Evolutionary conservation across 768 basidiomycete species (phyloP).

Genomic region (Leccinum barrowsii): DNA sequence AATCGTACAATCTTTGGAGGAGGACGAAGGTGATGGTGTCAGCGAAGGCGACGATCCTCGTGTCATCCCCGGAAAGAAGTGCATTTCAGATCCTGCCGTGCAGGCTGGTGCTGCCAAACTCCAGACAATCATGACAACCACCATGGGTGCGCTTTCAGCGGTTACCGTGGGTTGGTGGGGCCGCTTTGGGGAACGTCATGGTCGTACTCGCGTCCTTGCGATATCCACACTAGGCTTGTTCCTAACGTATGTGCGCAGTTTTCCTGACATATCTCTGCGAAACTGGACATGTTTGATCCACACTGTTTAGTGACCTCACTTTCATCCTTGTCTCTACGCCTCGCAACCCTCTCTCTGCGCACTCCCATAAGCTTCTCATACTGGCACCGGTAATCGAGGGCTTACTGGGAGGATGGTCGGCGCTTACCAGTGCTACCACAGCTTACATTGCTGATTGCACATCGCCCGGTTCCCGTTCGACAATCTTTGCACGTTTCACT

Average conservation of each 20-base stretch:
- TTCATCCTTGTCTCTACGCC: slow-evolving; percentile 77
- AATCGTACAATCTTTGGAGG: slow-evolving; percentile 5
- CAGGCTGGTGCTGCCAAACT: slow-evolving; percentile 67
- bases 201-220: slow-evolving; percentile 72
- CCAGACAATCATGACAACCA: slow-evolving; percentile 74
- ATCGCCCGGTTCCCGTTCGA: slow-evolving; percentile 74
- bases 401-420: slow-evolving; percentile 75
- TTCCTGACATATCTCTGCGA: not conserved
- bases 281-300: slow-evolving; percentile 1
- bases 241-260: slow-evolving; percentile 56
- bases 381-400: slow-evolving; percentile 80
- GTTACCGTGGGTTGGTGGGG: slow-evolving; percentile 89
- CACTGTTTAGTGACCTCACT: slow-evolving; percentile 57
- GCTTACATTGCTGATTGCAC: slow-evolving; percentile 77
- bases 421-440: slow-evolving; percentile 56
- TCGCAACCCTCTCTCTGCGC: slow-evolving; percentile 52
- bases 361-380: slow-evolving; percentile 73
- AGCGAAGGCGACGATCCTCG: slow-evolving; percentile 39
- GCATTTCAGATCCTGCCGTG: slow-evolving; percentile 51
- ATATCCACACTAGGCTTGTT: slow-evolving; percentile 66
- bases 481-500: slow-evolving; percentile 62
- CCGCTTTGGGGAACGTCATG: slow-evolving; percentile 68
- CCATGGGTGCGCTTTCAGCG: slow-evolving; percentile 76
- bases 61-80: slow-evolving; percentile 35
- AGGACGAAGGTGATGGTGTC: slow-evolving; percentile 25